A percentile compares a stretch with the other conserved stretches of the same genome.
These are phyloP conservation scores for Aquilaria malaccensis DNA, from an alignment of 345 rosid genomes.

Conservation along the genomic window DNA sequence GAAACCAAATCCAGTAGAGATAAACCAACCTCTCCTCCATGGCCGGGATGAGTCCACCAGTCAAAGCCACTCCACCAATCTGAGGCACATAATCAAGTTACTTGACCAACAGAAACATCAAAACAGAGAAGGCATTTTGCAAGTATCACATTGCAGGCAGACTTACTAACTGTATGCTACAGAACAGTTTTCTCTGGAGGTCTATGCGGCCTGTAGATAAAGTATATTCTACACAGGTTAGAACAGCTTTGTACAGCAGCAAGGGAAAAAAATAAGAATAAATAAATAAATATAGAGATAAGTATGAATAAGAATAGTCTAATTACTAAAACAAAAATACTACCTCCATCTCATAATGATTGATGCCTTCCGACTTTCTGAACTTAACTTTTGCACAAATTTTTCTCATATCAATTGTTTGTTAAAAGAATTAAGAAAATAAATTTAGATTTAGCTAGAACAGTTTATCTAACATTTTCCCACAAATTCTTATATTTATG, in stretches of 20 bases:
- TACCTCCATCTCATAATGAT: too few species aligned
- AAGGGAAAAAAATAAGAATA: too few species aligned
- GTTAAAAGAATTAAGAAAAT: too few species aligned
- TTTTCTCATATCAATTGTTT: too few species aligned
- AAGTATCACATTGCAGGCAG: conserved; percentile 5
- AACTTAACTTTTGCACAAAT: too few species aligned
- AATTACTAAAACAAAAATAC: too few species aligned
- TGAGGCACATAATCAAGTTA: conserved; percentile 30
- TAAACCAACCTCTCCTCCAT: conserved; percentile 79
- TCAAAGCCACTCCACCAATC: conserved; percentile 94
- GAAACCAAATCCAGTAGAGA: not conserved
- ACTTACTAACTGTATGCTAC: conserved; percentile 83
- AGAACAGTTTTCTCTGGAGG: conserved; percentile 77
- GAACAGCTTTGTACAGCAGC: not conserved
- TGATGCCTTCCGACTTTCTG: too few species aligned
- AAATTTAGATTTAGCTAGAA: too few species aligned
- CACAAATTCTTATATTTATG: not conserved
- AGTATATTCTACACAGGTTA: conserved; percentile 10
- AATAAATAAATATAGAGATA: too few species aligned
- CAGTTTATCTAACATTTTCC: too few species aligned
- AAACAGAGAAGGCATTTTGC: conserved; percentile 7
- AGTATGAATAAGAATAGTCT: too few species aligned
- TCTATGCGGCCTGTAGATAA: conserved; percentile 71
- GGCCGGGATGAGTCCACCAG: conserved; percentile 58
- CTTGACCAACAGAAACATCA: conserved; percentile 1